Conservation (phyloP, 176 grass and related monocot genomes). For the Oryza punctata region DNA sequence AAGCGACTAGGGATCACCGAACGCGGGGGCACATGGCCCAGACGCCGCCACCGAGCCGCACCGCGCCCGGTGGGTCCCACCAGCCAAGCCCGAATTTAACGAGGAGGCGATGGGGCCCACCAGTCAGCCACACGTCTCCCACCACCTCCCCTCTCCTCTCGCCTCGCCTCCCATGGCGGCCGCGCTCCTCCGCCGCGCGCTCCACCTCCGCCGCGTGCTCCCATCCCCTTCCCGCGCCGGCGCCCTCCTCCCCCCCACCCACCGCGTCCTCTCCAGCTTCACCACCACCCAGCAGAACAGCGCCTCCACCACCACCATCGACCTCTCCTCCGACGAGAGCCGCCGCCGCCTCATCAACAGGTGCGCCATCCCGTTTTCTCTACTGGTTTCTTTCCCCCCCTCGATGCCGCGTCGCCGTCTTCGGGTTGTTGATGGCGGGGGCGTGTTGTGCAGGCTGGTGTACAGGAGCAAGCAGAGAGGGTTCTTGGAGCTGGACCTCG, state of each 20-base stretch:
- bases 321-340: slow-evolving; percentile 79
- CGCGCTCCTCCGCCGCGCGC: slow-evolving; percentile 44
- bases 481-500: slow-evolving; percentile 89
- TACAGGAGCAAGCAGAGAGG: slow-evolving; percentile 95
- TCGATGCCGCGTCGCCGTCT: not conserved
- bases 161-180: slow-evolving; percentile 39
- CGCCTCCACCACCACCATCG: slow-evolving; percentile 30
- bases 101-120: not conserved
- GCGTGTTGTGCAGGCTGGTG: slow-evolving; percentile 48
- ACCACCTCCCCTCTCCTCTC: not conserved
- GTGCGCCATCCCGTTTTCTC: slow-evolving; percentile 15
- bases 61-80: not conserved
- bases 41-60: not conserved
- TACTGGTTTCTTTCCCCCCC: not conserved
- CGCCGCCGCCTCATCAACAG: slow-evolving; percentile 87
- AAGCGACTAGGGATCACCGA: not conserved
- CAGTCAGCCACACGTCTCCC: slow-evolving; percentile 35
- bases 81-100: not conserved
- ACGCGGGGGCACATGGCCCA: not conserved
- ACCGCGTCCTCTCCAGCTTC: slow-evolving; percentile 29
- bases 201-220: slow-evolving; percentile 41
- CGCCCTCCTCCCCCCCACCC: not conserved
- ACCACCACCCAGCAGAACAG: slow-evolving; percentile 40
- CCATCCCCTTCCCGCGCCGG: not conserved
- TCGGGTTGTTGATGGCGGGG: not conserved